A percentile compares a stretch with the other conserved stretches of the same genome.
Evolutionary conservation across 805 yeast genomes (phyloP).

Genomic region (Yamadazyma laniorum): DNA sequence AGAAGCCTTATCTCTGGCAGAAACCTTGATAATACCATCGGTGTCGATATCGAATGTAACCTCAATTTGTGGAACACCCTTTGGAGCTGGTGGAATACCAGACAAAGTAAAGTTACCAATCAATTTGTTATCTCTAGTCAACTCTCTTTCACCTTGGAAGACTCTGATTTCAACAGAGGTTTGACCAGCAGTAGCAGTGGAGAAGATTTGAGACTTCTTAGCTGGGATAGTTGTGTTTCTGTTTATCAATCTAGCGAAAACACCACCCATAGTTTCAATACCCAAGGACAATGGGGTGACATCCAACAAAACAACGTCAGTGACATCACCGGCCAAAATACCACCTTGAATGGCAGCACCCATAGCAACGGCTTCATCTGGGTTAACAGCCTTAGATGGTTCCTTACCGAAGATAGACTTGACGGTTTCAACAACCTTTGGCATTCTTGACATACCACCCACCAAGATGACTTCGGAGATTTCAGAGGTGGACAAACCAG

Average conservation of each 20-base stretch:
- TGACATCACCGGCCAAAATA: slow-evolving; percentile 90
- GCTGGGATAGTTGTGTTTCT: slow-evolving; percentile 97
- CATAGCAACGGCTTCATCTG: slow-evolving; percentile 91
- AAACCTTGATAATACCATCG: slow-evolving; percentile 94
- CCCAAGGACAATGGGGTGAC: slow-evolving; percentile 89
- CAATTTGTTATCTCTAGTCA: slow-evolving; percentile 95
- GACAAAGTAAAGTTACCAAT: slow-evolving; percentile 94
- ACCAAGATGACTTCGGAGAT: slow-evolving; percentile 80
- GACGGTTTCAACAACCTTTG: slow-evolving; percentile 78
- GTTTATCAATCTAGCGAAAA: slow-evolving; percentile 85
- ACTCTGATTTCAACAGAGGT: slow-evolving; percentile 96
- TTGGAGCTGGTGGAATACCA: slow-evolving; percentile 94
- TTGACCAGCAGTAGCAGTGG: slow-evolving; percentile 95
- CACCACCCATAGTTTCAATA: slow-evolving; percentile 98
- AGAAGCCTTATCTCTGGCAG: slow-evolving; percentile 90
- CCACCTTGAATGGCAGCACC: slow-evolving; percentile 99
- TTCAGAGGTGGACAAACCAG: slow-evolving; percentile 62
- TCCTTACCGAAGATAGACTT: slow-evolving; percentile 74
- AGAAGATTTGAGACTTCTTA: slow-evolving; percentile 93
- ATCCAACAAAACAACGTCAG: slow-evolving; percentile 85
- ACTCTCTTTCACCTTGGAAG: slow-evolving; percentile 99
- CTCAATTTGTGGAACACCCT: slow-evolving; percentile 93
- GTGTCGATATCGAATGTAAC: slow-evolving; percentile 96
- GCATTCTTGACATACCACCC: slow-evolving; percentile 94
- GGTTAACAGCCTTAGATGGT: slow-evolving; percentile 91